Base-by-base conservation (phyloP, 805 yeast genomes). In the Pachysolen tannophilus region DNA sequence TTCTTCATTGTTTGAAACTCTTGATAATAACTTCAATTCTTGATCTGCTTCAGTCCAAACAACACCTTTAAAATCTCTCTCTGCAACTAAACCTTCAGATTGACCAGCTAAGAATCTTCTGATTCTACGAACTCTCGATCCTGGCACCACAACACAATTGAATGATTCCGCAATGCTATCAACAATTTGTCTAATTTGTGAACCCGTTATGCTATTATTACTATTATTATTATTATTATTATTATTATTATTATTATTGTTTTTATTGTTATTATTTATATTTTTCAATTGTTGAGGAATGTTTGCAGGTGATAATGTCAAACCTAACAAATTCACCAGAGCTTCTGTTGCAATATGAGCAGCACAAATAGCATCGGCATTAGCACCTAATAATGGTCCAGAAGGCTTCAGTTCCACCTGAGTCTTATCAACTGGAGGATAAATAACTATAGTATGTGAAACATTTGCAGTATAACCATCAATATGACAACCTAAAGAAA, bases 51-150 rank as follows among this genome's bases (percentile, higher is more conserved):
- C 94, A 35, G 81, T 71, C 94, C 94, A 83, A 19, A 72, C 82
- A 36, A 88, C 94, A 53, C 95, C 96, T 60, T 90, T 88, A 61
- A 82, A 84, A 45, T 85, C 95, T 52, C 78, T 73, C 63, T 90
- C 98, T 26, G 88, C 90, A 44, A 87, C 92, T 37, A 87, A 66
- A 54, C 87, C 92, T 53, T 86, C 94, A 40, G 88, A 80, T 66
- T 92, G 98, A 35, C 98, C 98, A 26, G 95, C 94, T 52, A 92
- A 73, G 50, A 90, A 92, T 53, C 97, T 75, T 65, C 95, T 75
- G 39, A 88, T 71, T 57, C 96, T 75, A 63, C 98, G 81, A 28
- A 92, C 83, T 55, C 85, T 79, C 16, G 96, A 84, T 0, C 95
- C 95, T 20, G 97, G 97, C 25, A 84, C 86, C 36, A 92, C 86